phyloP scores from a whole-genome alignment of 2,329 filamentous ascomycete genomes.

The Phaeoacremonium minimum region DNA sequence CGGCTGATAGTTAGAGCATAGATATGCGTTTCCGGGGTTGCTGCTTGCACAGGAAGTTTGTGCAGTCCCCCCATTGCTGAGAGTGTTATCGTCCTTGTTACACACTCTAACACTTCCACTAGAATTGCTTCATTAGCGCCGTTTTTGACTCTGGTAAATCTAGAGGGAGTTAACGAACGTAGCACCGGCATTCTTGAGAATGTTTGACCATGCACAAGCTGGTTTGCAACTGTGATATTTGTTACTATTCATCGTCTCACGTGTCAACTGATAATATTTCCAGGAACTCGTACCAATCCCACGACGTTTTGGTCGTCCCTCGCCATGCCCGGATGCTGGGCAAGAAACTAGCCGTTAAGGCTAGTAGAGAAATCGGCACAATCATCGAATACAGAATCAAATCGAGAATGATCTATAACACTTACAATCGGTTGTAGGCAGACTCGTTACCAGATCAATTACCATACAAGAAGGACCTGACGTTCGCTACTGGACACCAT shows the following conservation, averaged over 20 bases:
- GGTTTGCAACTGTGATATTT: conserved; percentile 67
- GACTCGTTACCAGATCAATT: too few species aligned
- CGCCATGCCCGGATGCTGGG: too few species aligned
- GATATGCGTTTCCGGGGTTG: conserved; percentile 9
- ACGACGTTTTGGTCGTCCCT: too few species aligned
- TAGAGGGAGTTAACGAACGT: conserved; percentile 35
- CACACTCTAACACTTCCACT: conserved; percentile 12
- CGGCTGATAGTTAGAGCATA: conserved; percentile 13
- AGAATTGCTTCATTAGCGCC: neutral
- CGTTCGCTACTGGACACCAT: too few species aligned
- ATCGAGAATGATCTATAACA: too few species aligned
- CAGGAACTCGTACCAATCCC: too few species aligned
- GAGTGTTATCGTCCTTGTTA: conserved; percentile 11
- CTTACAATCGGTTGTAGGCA: too few species aligned
- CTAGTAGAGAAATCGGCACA: too few species aligned
- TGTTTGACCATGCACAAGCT: conserved; percentile 57
- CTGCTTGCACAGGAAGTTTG: conserved; percentile 7
- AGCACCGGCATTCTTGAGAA: conserved; percentile 46
- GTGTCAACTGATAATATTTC: too few species aligned
- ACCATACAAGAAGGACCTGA: too few species aligned
- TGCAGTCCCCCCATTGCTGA: conserved; percentile 5
- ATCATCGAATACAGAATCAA: too few species aligned
- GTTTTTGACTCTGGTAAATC: neutral
- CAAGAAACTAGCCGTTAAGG: too few species aligned
- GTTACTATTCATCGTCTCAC: neutral